Conservation (phyloP, 768 basidiomycete genomes). For the Cubamyces lactineus region DNA sequence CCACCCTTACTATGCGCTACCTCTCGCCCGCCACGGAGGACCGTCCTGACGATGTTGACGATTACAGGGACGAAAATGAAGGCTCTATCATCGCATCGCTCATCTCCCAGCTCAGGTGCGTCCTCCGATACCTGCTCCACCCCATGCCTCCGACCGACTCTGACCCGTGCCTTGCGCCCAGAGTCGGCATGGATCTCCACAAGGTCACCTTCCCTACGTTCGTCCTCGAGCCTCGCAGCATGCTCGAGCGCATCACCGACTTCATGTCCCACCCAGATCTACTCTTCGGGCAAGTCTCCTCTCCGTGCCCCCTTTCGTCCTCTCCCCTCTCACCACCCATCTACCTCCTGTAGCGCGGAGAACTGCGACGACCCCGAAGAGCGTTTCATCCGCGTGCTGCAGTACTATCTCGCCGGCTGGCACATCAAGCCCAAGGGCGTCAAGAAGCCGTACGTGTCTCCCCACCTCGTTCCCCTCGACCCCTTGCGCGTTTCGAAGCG, state of each 20-base stretch:
- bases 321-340: background rate
- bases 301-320: slow-evolving; percentile 15
- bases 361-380: slow-evolving; percentile 83
- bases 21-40: slow-evolving; percentile 34
- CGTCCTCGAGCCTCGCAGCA: slow-evolving; percentile 94
- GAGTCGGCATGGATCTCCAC: slow-evolving; percentile 96
- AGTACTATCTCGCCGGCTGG: slow-evolving; percentile 98
- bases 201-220: slow-evolving; percentile 95
- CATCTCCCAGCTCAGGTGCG: slow-evolving; percentile 86
- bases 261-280: slow-evolving; percentile 99
- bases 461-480: slow-evolving; percentile 4
- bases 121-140: slow-evolving; percentile 7
- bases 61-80: slow-evolving; percentile 83
- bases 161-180: slow-evolving; percentile 32
- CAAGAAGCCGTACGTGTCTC: slow-evolving; percentile 91
- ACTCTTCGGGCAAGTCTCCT: slow-evolving; percentile 78
- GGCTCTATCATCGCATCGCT: slow-evolving; percentile 86
- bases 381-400: slow-evolving; percentile 86
- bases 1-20: slow-evolving; percentile 34
- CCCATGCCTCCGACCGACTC: slow-evolving; percentile 2
- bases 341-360: slow-evolving; percentile 61
- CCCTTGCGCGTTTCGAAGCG: slow-evolving; percentile 11
- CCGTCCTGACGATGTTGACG: slow-evolving; percentile 35
- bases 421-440: slow-evolving; percentile 99
- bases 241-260: slow-evolving; percentile 98